Evolutionary conservation across 2,329 filamentous ascomycete genomes (phyloP), one percentile per base, ranked within the genome.

Genomic region (Emmonsiellopsis sp.): DNA sequence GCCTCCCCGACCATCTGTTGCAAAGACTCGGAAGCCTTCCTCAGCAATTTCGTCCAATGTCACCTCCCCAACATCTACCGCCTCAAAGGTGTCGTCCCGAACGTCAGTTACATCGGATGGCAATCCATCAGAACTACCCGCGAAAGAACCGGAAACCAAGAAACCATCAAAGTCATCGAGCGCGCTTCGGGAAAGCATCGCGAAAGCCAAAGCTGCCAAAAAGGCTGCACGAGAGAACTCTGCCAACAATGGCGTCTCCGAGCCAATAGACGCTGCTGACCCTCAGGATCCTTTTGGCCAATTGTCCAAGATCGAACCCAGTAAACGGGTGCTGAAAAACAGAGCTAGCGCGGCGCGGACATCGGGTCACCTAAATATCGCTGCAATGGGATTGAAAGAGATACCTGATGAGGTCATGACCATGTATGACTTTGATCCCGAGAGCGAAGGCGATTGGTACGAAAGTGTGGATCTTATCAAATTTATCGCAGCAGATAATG

Each of bases 401-500:
- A 86, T 98, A 3, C 93, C 93, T 0, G 70, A 80, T 1, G 88
- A 94, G 64, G 87, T 97, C 0, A 74, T 95, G 71, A 82, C 84
- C 52, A 97, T 97, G 91, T 97, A 96, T 67, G 87, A 90, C 61
- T 76, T 88, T 15, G 84, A 90, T 51, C 78, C 80, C 53, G 81
- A 85, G 38, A 76, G 75, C 10, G 74, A 79, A 20, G 82, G 79
- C 37, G 82, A 85, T 35, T 97, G 93, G 93, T 90, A 90, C 1
- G 92, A 97, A 68, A 86, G 87, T 55, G 89, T 97, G 9, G 92
- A 97, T 65, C 73, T 97, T 45, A 86, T 85, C 0, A 83, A 86
- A 56, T 83, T 97, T 49, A 82, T 93, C 58, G 90, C 87, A 5
- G 90, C 92, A 7, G 90, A 95, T 64, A 97, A 98, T 63, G 88